Base-by-base conservation (phyloP, 225 moss, liverwort and hornwort species). In the Sphagnum tenellum region DNA sequence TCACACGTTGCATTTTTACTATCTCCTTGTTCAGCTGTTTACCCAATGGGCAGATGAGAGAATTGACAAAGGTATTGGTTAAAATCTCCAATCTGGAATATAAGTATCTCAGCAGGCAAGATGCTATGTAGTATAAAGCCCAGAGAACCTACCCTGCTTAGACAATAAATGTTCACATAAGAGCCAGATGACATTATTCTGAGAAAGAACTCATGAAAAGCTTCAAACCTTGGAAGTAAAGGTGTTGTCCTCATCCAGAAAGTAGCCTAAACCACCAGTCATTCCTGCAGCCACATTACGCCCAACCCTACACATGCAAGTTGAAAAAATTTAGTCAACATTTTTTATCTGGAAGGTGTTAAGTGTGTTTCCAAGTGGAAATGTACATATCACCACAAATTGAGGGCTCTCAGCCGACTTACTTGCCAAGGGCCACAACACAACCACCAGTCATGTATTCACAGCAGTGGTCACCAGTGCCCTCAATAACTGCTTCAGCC, bases 371-470 rank as follows among this genome's bases (percentile, higher is more conserved):
- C 29, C 29, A 29, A 29, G 29, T 1, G 1, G 29, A 29, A 29
- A 29, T 29, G 29, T 29, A 29, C 29, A 29, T 29, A 29, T 29
- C 29, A 29, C 29, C 29, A 29, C 29, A 29, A 29, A 29, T 29
- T 29, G 29, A 52, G 2, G 52, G 6, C 7, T 10, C 61, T 12
- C 13, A 67, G 57, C 9, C 68, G 14, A 88, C 96, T 90, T 81
- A 96, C 96, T 89, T 98, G 72, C 98, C 98, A 61, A 99, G 79
- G 44, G 86, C 85, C 47, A 99, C 90, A 12, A 99, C 55, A 69
- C 98, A 99, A 69, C 98, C 98, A 55, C 98, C 98, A 47, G 93
- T 99, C 93, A 99, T 99, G 64, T 99, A 99, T 64, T 99, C 98
- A 78, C 98, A 99, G 61, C 87, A 78, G 63, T 99, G 98, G 69